Conservation (phyloP, 768 basidiomycete species). For the Podaxis sp. region DNA sequence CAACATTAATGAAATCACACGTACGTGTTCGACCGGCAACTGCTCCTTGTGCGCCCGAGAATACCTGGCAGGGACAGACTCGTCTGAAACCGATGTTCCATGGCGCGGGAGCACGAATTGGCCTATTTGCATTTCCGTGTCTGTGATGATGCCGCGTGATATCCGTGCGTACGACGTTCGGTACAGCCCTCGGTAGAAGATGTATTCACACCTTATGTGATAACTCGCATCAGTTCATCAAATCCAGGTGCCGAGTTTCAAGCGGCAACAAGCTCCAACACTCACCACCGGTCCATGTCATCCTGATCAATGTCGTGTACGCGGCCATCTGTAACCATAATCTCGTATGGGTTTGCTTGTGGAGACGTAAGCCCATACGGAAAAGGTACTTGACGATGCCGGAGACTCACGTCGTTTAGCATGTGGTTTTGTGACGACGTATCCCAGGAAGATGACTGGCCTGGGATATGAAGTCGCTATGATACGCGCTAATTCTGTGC, state of each 20-base stretch:
- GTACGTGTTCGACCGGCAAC: constrained; percentile 62
- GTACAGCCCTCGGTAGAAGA: constrained; percentile 79
- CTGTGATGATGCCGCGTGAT: constrained; percentile 81
- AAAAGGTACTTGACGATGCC: not conserved
- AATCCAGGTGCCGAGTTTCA: not conserved
- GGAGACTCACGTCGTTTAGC: constrained; percentile 55
- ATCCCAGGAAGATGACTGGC: constrained; percentile 80
- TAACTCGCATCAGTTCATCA: not conserved
- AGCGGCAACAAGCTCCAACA: not conserved
- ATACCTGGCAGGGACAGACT: constrained; percentile 63
- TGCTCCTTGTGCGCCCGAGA: constrained; percentile 65
- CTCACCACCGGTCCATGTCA: constrained; percentile 71
- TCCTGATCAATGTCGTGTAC: constrained; percentile 80
- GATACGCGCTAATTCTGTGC: constrained; percentile 75
- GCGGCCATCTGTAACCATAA: constrained; percentile 72
- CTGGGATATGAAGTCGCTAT: constrained; percentile 66
- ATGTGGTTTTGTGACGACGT: constrained; percentile 73
- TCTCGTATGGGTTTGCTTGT: constrained; percentile 72
- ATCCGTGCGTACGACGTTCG: constrained; percentile 81
- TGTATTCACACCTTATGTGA: constrained; percentile 80
- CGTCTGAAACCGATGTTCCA: constrained; percentile 52
- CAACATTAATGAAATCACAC: constrained; percentile 22
- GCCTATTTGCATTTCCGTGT: constrained; percentile 88
- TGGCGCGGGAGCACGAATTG: constrained; percentile 77
- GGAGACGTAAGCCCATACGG: not conserved